Evolutionary conservation across 2,329 filamentous ascomycete genomes (phyloP), one percentile per base, ranked within the genome.

Genomic region (Sporothrix curviconia): DNA sequence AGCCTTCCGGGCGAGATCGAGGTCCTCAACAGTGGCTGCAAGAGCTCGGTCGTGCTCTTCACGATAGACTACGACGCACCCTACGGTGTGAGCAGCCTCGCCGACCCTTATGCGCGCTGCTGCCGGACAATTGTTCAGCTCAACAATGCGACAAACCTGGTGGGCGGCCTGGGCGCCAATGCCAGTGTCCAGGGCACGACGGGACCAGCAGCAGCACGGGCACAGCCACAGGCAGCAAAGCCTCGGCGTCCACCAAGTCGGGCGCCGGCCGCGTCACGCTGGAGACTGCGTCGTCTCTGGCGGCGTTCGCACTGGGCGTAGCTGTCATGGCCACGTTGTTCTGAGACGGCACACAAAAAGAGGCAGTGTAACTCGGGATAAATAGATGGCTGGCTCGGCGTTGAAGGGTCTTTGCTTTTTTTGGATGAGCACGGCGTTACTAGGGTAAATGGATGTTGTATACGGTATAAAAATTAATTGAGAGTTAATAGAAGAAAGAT

Each of bases 21-120:
- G 2, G 60, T 60, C 2, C 30, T 63, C 6, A 56, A 24, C 42
- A 40, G 57, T 7, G 59, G 51, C 32, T 65, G 64, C 60, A 46
- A 53, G 47, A 64, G 61, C 24, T 51, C 61, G 1, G 63, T 65
- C 2, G 60, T 61, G 11, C 53, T 65, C 9, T 65, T 64, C 34
- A 61, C 62, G 2, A 52, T 63, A 24, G 58, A 64, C 47, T 63
- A 61, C 39, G 59, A 63, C 42, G 58, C 62, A 12, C 47, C 59
- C 7, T 57, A 40, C 19, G 3, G 19, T 0, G 22, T 15, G 17
- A 15, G 24, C 42, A 44, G 24, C 30, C 11, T 49, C 14, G 46
- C 19, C 25, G 56, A 51, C 12, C 58, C 60, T 1, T 58, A 58
- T 15, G 11, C 34, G 39, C 28, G 5, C 47, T 61, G 28, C 44